These are phyloP conservation scores for Phyllosticta citribraziliensis DNA, from an alignment of 2,329 filamentous ascomycete genomes.

Conservation along the genomic window DNA sequence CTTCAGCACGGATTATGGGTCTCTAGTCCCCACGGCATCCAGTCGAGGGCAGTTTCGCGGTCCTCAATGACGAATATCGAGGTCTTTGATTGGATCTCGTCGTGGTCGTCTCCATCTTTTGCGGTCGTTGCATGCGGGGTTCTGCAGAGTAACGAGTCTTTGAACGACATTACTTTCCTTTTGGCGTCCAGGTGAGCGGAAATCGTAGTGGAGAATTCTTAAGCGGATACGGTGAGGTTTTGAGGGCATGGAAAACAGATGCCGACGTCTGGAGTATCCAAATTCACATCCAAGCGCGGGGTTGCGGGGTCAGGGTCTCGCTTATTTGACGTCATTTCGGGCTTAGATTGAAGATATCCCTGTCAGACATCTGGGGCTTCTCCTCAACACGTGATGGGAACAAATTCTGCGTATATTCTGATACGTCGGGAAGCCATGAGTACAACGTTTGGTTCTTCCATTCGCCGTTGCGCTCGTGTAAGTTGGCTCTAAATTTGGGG, in stretches of 20 bases:
- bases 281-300: background rate
- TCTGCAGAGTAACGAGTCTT: background rate
- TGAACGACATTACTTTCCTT: background rate
- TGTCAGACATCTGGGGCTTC: background rate
- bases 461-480: background rate
- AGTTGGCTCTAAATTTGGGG: background rate
- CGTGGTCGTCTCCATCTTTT: background rate
- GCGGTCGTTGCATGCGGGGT: background rate
- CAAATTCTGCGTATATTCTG: background rate
- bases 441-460: background rate
- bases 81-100: background rate
- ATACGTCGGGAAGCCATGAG: background rate
- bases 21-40: background rate
- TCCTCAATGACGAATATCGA: background rate
- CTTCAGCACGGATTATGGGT: background rate
- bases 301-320: background rate
- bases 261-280: background rate
- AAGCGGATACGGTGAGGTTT: background rate
- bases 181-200: background rate
- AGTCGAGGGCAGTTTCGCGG: background rate
- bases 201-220: background rate
- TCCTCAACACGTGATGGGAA: no score
- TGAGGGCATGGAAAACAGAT: background rate
- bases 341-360: background rate
- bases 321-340: background rate